A percentile compares a stretch with the other conserved stretches of the same genome.
Conservation (phyloP, 1,139 yeast genomes). For the Blastobotrys capitulatus region DNA sequence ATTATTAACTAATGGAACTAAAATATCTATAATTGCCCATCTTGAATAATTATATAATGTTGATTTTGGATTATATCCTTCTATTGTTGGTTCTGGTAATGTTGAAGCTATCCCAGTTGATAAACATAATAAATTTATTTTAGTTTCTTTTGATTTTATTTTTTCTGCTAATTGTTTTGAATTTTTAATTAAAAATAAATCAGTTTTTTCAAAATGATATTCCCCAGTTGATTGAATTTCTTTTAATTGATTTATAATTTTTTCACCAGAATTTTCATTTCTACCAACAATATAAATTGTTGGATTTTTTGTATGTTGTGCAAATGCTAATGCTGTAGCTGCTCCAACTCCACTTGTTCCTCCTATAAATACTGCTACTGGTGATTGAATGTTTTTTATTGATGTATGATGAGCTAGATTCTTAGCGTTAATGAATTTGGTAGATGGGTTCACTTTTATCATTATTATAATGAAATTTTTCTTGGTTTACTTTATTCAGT, state of each 20-base stretch:
- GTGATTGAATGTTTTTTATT: background rate
- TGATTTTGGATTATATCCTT: conserved; percentile 28
- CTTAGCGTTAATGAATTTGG: background rate
- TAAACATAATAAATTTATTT: conserved; percentile 26
- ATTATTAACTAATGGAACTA: conserved; percentile 23
- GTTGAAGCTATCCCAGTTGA: conserved; percentile 22
- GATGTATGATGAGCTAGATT: background rate
- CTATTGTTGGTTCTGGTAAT: conserved; percentile 22
- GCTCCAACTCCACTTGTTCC: background rate
- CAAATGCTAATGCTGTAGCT: background rate
- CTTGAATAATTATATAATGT: conserved; percentile 28
- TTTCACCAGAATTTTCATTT: conserved; percentile 22
- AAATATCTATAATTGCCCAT: conserved; percentile 22
- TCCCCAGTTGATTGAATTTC: conserved; percentile 12
- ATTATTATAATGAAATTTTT: no score
- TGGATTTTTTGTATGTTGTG: conserved; percentile 15
- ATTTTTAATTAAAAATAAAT: conserved; percentile 23
- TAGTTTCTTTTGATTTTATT: conserved; percentile 22
- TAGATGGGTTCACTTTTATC: background rate
- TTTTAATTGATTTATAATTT: conserved; percentile 20
- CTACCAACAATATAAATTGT: conserved; percentile 24
- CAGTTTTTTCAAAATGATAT: conserved; percentile 24
- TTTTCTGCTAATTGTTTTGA: conserved; percentile 20
- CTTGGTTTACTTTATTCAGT: no score
- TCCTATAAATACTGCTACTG: background rate